Evolutionary conservation across 2,329 filamentous ascomycete genomes (phyloP).

Genomic region (Penicillium sp.): DNA sequence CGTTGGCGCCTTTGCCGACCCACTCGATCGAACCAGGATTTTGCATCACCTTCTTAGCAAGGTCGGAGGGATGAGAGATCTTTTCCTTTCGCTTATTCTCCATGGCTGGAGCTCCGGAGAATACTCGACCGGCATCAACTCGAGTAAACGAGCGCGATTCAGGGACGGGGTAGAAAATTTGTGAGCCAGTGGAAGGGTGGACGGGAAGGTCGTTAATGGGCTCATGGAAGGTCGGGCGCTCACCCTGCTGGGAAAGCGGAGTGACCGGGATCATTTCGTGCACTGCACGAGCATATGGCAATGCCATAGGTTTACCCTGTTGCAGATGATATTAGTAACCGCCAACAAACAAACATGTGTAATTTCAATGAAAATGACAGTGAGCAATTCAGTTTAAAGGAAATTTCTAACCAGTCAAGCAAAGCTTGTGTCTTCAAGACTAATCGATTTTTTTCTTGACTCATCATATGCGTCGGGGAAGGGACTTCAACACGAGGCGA

Average conservation of each 20-base stretch:
- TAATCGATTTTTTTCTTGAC: slow-evolving; percentile 84
- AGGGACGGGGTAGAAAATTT: slow-evolving; percentile 63
- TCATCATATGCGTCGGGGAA: slow-evolving; percentile 59
- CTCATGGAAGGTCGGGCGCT: slow-evolving; percentile 53
- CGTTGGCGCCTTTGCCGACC: slow-evolving; percentile 43
- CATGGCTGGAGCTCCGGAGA: slow-evolving; percentile 48
- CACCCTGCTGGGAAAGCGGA: slow-evolving; percentile 40
- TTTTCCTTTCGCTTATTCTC: slow-evolving; percentile 22
- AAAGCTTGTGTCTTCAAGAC: slow-evolving; percentile 87
- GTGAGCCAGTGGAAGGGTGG: slow-evolving; percentile 54
- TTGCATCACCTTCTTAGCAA: slow-evolving; percentile 33
- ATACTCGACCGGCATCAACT: slow-evolving; percentile 63
- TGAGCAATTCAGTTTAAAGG: slow-evolving; percentile 42
- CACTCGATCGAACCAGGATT: slow-evolving; percentile 39
- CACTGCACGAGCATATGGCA: slow-evolving; percentile 73
- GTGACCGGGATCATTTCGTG: slow-evolving; percentile 76
- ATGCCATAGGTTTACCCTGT: slow-evolving; percentile 74
- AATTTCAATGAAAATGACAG: slow-evolving; percentile 6
- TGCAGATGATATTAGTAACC: slow-evolving; percentile 12
- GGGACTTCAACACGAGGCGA: background rate
- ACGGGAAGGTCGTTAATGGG: slow-evolving; percentile 64
- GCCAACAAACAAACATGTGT: slow-evolving; percentile 17
- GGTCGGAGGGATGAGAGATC: slow-evolving; percentile 30
- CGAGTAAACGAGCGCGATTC: slow-evolving; percentile 66
- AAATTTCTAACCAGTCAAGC: slow-evolving; percentile 62